Conservation (phyloP, 2,329 filamentous ascomycete genomes). For the Colletotrichum lentis region DNA sequence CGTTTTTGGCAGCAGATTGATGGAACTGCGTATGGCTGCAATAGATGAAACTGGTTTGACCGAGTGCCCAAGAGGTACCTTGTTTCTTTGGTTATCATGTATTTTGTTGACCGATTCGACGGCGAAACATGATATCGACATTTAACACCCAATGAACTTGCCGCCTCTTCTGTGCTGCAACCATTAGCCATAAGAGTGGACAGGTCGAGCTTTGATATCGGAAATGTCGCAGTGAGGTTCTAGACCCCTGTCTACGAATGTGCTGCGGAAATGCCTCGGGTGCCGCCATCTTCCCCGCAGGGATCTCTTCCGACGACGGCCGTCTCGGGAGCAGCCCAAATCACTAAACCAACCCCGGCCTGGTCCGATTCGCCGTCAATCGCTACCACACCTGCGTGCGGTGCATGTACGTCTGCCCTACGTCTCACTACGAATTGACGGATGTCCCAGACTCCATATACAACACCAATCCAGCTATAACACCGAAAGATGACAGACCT, state of each 20-base stretch:
- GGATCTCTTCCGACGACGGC: neutral
- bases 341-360: neutral
- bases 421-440: neutral
- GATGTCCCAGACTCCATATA: neutral
- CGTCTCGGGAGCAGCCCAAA: neutral
- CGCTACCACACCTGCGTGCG: neutral
- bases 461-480: neutral
- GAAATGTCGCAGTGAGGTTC: neutral
- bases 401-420: neutral
- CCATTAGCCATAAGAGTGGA: no score
- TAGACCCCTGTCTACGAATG: neutral
- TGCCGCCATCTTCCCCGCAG: constrained; percentile 9
- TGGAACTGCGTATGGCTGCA: no score
- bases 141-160: no score
- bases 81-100: no score
- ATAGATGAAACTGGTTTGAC: no score
- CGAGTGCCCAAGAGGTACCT: no score
- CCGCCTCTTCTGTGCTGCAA: no score
- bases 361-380: neutral
- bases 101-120: no score
- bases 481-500: neutral
- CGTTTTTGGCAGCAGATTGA: neutral
- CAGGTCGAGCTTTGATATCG: neutral
- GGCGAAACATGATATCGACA: no score
- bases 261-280: constrained; percentile 5